Evolutionary conservation across 768 basidiomycete genomes (phyloP).

Genomic region (Collybiopsis luxurians): DNA sequence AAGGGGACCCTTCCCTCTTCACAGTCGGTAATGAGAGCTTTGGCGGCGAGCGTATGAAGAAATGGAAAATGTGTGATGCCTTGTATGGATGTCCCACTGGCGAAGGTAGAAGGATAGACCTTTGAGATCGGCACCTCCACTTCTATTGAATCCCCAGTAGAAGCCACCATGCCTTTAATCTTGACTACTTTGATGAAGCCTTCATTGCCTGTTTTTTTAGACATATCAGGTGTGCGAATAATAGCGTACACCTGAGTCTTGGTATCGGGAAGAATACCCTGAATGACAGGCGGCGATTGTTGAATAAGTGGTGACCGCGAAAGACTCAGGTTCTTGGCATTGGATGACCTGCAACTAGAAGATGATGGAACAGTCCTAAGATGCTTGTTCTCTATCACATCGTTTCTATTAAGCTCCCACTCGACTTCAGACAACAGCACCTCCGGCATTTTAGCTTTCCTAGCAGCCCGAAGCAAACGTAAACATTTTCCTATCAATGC

Average conservation of each 20-base stretch:
- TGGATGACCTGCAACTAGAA: no score
- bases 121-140: not conserved
- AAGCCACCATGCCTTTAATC: constrained; percentile 17
- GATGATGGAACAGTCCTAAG: constrained; percentile 16
- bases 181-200: constrained; percentile 22
- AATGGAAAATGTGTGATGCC: constrained; percentile 19
- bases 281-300: constrained; percentile 29
- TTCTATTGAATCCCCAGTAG: not conserved
- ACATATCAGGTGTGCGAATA: constrained; percentile 25
- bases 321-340: constrained; percentile 34
- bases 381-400: not conserved
- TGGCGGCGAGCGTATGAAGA: constrained; percentile 55
- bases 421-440: constrained; percentile 47
- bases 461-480: constrained; percentile 47
- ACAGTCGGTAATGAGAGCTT: constrained; percentile 50
- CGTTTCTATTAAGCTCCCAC: constrained; percentile 31
- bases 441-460: constrained; percentile 28
- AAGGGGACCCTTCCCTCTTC: constrained; percentile 25
- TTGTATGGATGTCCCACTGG: no score
- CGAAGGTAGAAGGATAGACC: not conserved
- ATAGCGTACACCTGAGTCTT: constrained; percentile 11
- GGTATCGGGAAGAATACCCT: constrained; percentile 28
- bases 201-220: constrained; percentile 32
- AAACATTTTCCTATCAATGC: constrained; percentile 47
- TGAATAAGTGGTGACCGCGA: constrained; percentile 25